These are phyloP conservation scores for Hygrocybe coccinea DNA, from an alignment of 768 basidiomycete species.

Conservation along the genomic window DNA sequence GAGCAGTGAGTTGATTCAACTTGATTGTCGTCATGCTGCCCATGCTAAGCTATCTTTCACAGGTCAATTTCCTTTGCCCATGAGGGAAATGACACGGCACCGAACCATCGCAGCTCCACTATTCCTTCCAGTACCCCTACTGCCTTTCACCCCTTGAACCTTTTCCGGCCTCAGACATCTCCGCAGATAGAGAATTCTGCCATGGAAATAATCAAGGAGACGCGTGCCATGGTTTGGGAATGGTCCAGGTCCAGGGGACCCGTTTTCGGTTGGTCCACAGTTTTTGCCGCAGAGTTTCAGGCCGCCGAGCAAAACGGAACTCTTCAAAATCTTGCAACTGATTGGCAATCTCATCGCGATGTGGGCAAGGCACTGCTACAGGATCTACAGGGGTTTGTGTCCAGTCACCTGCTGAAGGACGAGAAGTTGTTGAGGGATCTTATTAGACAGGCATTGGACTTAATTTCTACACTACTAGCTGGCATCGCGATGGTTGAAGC, in stretches of 20 bases:
- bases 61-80: too few relatives aligned
- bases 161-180: too few relatives aligned
- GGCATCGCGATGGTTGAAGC: neutral
- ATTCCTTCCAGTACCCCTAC: too few relatives aligned
- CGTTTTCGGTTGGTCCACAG: neutral
- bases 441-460: neutral
- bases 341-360: neutral
- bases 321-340: neutral
- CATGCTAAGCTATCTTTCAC: too few relatives aligned
- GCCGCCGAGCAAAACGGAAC: neutral
- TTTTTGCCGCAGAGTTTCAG: neutral
- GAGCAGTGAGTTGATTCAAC: too few relatives aligned
- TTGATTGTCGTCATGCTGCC: too few relatives aligned
- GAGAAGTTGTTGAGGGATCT: neutral
- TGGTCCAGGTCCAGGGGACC: neutral
- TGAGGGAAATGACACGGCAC: too few relatives aligned
- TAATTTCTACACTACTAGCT: neutral
- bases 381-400: neutral
- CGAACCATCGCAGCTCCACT: too few relatives aligned
- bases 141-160: too few relatives aligned
- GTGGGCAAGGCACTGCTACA: neutral
- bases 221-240: neutral
- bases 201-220: neutral
- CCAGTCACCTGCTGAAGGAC: neutral
- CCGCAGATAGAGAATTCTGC: too few relatives aligned